Percentiles rank a stretch among this genome's conserved stretches.
Conservation (phyloP, 1,284 basidiomycete genomes). For the Heliocybe sulcata region DNA sequence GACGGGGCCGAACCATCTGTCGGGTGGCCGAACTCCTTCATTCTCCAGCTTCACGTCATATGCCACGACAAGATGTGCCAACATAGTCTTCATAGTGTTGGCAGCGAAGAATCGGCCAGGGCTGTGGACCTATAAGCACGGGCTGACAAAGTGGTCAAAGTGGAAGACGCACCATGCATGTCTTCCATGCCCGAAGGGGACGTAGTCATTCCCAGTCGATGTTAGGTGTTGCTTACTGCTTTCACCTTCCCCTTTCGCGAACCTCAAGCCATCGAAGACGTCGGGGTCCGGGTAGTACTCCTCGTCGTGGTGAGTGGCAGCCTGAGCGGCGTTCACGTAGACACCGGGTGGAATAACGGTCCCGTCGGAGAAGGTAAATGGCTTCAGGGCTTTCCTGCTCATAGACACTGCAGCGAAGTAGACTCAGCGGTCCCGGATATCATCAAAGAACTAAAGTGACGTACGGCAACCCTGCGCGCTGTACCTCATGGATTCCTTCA, state of each 20-base stretch:
- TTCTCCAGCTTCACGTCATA: constrained; percentile 37
- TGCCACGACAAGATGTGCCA: constrained; percentile 33
- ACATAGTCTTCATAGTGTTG: constrained; percentile 35
- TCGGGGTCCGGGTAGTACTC: constrained; percentile 30
- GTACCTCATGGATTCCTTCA: constrained; percentile 36
- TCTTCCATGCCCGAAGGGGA: constrained; percentile 34
- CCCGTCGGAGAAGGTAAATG: constrained; percentile 30
- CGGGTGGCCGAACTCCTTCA: constrained; percentile 19
- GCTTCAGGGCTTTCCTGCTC: constrained; percentile 20
- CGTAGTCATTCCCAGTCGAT: constrained; percentile 26
- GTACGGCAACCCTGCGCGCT: constrained; percentile 11
- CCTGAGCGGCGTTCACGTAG: constrained; percentile 31
- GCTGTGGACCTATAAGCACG: constrained; percentile 13
- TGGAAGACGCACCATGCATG: constrained; percentile 33
- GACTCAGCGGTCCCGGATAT: background rate
- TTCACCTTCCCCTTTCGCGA: constrained; percentile 23
- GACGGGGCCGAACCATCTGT: constrained; percentile 5
- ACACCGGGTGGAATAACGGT: constrained; percentile 34
- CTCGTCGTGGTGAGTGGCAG: constrained; percentile 32
- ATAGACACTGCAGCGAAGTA: constrained; percentile 17
- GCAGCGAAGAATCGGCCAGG: constrained; percentile 41
- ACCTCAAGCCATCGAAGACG: constrained; percentile 39
- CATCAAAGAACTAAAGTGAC: background rate
- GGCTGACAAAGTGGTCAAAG: background rate
- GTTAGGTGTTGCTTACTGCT: constrained; percentile 22